Evolutionary conservation across 768 basidiomycete genomes (phyloP), one percentile per base, ranked within the genome.

Genomic region (Psilocybe tampanensis): DNA sequence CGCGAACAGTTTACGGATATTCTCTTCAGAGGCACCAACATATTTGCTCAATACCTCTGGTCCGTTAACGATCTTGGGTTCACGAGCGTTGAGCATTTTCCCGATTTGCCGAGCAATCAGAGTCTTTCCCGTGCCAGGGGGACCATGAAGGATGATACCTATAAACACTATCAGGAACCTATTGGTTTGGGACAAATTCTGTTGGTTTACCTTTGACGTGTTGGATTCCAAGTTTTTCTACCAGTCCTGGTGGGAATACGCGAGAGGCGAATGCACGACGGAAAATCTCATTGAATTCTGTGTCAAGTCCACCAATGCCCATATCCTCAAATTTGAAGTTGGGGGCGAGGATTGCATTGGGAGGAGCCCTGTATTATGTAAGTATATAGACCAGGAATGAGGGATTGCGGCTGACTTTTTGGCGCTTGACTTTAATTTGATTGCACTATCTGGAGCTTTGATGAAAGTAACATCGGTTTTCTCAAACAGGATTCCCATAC

Each of bases 261-360:
- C 97, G 93, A 47, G 91, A 94, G 0, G 97, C 95, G 69, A 99
- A 99, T 0, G 97, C 97, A 66, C 97, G 90, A 69, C 97, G 92
- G 80, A 99, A 99, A 67, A 99, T 99, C 42, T 94, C 88, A 54
- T 86, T 86, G 69, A 99, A 99, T 69, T 99, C 97, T 8, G 85
- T 80, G 70, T 99, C 97, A 32, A 99, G 79, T 66, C 97, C 97
- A 67, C 97, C 97, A 66, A 99, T 98, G 17, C 97, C 97, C 96
- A 99, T 98, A 71, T 99, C 97, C 67, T 96, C 92, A 60, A 99
- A 99, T 73, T 97, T 98, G 84, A 99, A 99, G 74, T 98, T 98
- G 1, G 97, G 94, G 0, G 94, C 88, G 9, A 99, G 82, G 63
- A 99, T 96, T 0, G 97, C 94, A 69, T 98, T 98, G 7, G 95